A percentile compares a stretch with the other conserved stretches of the same genome.
Evolutionary conservation across 768 basidiomycete species (phyloP).

Genomic region (Suillus paluster): DNA sequence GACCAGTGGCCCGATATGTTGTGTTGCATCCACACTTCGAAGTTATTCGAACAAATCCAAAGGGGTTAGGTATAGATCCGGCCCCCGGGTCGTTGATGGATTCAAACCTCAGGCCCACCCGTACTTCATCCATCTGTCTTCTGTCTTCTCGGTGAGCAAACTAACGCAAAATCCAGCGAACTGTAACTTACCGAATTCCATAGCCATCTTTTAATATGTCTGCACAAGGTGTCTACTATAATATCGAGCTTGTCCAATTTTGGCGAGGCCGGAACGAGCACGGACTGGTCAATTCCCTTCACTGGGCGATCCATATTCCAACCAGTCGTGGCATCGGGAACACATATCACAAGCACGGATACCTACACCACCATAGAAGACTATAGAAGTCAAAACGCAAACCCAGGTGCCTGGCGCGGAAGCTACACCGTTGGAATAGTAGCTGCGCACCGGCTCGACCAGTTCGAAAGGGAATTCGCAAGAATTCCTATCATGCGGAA

Average conservation of each 20-base stretch:
- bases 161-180: not conserved
- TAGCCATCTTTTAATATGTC: slow-evolving; percentile 9
- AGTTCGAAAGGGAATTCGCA: slow-evolving; percentile 21
- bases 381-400: slow-evolving; percentile 15
- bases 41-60: not conserved
- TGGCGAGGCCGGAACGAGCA: slow-evolving; percentile 21
- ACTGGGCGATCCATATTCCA: slow-evolving; percentile 35
- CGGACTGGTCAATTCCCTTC: slow-evolving; percentile 20
- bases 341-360: slow-evolving; percentile 30
- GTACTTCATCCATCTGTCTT: not conserved
- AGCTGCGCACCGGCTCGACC: slow-evolving; percentile 15
- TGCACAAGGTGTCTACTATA: slow-evolving; percentile 22
- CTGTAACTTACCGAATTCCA: not conserved
- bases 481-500: slow-evolving; percentile 24
- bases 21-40: not conserved
- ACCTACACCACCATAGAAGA: slow-evolving; percentile 29
- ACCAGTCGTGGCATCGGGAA: slow-evolving; percentile 25
- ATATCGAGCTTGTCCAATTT: slow-evolving; percentile 34
- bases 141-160: not conserved
- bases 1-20: not conserved
- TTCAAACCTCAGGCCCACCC: not conserved
- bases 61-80: not conserved
- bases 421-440: slow-evolving; percentile 29
- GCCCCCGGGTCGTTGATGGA: not conserved
- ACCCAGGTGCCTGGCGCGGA: slow-evolving; percentile 27